Evolutionary conservation across 2,329 filamentous ascomycete species (phyloP), one percentile per base, ranked within the genome.

Genomic region (Penicillium decumbens): DNA sequence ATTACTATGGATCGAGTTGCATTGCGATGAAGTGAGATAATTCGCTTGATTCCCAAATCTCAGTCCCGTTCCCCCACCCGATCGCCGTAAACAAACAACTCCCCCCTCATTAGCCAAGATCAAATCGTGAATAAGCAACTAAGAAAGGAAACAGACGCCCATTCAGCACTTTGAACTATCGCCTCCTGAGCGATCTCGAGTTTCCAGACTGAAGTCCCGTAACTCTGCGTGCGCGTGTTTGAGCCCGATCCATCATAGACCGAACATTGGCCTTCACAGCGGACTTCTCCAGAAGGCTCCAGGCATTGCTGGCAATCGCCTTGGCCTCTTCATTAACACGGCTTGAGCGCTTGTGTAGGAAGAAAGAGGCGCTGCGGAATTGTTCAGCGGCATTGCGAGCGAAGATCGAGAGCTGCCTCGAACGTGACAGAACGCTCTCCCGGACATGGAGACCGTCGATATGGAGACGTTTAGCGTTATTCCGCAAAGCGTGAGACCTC

Each of bases 391-490:
- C 60, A 47, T 58, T 65, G 41, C 60, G 60, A 43, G 59, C 53
- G 8, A 60, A 51, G 30, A 68, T 61, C 3, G 67, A 67, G 20
- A 70, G 49, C 41, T 70, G 60, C 48, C 66, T 69, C 2, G 70
- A 72, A 13, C 52, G 61, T 10, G 64, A 58, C 6, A 72, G 43
- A 9, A 68, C 55, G 9, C 43, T 44, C 10, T 65, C 59, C 37
- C 57, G 55, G 25, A 62, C 43, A 13, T 60, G 56, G 9, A 64
- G 29, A 7, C 65, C 61, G 18, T 65, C 59, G 37, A 49, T 60
- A 13, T 56, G 53, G 18, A 69, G 46, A 18, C 47, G 41, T 24
- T 65, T 61, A 13, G 61, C 63, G 49, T 71, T 63, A 20, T 54
- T 53, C 38, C 61, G 65, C 24, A 72, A 43, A 37, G 60, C 43